Evolutionary conservation across 306 rosid genomes (phyloP).

Genomic region (Cucumis cinereus): DNA sequence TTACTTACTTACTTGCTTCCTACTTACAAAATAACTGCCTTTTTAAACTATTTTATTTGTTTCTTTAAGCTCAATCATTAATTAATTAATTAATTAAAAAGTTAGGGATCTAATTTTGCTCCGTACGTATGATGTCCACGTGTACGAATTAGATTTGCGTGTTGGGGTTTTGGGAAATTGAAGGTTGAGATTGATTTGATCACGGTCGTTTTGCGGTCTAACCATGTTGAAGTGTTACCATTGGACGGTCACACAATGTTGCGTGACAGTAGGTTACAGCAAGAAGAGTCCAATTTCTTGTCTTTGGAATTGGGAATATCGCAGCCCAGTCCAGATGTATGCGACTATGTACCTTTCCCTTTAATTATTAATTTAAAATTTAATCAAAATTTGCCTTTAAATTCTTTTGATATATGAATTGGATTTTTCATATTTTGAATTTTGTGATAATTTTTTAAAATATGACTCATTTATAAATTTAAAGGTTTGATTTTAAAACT

Average conservation of each 20-base stretch:
- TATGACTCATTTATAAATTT: too few relatives aligned
- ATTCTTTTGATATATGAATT: too few relatives aligned
- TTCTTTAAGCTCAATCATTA: background rate
- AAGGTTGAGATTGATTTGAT: background rate
- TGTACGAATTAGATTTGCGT: background rate
- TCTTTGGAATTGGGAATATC: background rate
- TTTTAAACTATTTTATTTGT: background rate
- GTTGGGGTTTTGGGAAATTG: background rate
- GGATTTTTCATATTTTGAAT: too few relatives aligned
- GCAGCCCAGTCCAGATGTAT: background rate
- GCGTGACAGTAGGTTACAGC: background rate
- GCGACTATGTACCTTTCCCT: too few relatives aligned
- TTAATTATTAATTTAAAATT: too few relatives aligned
- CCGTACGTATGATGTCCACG: background rate
- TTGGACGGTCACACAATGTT: slow-evolving; percentile 1
- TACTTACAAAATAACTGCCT: background rate
- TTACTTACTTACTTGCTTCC: background rate
- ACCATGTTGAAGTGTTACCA: background rate
- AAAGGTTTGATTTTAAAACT: too few relatives aligned
- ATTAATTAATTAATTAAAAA: background rate
- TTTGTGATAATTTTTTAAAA: too few relatives aligned
- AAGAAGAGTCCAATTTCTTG: background rate
- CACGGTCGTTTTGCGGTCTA: background rate
- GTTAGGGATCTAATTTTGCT: background rate
- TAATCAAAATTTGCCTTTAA: too few relatives aligned